phyloP scores from a whole-genome alignment of 306 rosid species.

The Quercus variabilis region DNA sequence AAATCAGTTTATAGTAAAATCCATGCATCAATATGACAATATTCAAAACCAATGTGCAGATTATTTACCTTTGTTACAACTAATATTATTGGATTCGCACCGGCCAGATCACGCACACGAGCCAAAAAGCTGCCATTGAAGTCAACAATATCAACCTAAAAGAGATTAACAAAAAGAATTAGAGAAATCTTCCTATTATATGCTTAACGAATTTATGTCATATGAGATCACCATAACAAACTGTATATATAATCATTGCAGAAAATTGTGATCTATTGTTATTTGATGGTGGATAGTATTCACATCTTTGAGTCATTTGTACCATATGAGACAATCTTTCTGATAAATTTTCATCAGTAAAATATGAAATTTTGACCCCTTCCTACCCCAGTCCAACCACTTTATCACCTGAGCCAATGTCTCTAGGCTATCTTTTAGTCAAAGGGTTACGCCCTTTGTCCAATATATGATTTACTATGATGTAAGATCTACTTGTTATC shows the following conservation, averaged over 20 bases:
- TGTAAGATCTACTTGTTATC: too few relatives aligned
- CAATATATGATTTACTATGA: not conserved
- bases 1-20: not conserved
- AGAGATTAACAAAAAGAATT: constrained; percentile 27
- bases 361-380: not conserved
- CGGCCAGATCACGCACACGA: constrained; percentile 88
- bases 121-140: constrained; percentile 95
- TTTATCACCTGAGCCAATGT: not conserved
- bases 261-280: not conserved
- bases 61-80: constrained; percentile 81
- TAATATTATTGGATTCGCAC: constrained; percentile 89
- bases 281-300: not conserved
- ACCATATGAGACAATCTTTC: too few relatives aligned
- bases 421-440: not conserved
- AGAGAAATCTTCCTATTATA: constrained; percentile 13
- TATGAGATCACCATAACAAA: not conserved
- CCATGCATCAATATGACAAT: not conserved
- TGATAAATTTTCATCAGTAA: not conserved
- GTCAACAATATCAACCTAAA: constrained; percentile 92
- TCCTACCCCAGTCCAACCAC: not conserved
- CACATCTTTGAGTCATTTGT: not conserved
- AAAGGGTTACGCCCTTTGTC: not conserved
- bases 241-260: not conserved
- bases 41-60: not conserved
- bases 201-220: not conserved